These are phyloP conservation scores for Amanita jacksonii DNA, from an alignment of 768 basidiomycete genomes.

Conservation along the genomic window DNA sequence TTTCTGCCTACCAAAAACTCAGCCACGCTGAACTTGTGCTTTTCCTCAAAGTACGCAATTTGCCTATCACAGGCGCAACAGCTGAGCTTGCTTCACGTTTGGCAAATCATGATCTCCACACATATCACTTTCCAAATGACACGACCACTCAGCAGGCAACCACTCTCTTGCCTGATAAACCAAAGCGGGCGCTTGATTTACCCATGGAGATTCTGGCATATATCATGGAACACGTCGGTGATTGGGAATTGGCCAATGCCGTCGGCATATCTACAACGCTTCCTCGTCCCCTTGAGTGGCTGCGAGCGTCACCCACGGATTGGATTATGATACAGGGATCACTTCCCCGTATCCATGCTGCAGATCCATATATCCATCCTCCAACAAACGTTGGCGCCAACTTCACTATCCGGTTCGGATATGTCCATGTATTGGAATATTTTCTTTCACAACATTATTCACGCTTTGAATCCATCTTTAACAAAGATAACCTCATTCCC, in stretches of 20 bases:
- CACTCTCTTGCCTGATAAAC: conserved; percentile 15
- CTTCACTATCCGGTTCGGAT: conserved; percentile 61
- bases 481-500: conserved; percentile 57
- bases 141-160: conserved; percentile 20
- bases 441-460: conserved; percentile 56
- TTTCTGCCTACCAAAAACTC: conserved; percentile 61
- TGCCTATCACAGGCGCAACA: conserved; percentile 57
- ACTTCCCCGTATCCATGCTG: conserved; percentile 49
- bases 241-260: conserved; percentile 79
- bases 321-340: conserved; percentile 61
- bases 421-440: conserved; percentile 67
- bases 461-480: conserved; percentile 55
- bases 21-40: conserved; percentile 59
- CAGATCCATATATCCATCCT: conserved; percentile 42
- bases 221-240: conserved; percentile 69
- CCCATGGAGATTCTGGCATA: conserved; percentile 70
- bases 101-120: conserved; percentile 65
- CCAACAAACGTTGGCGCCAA: conserved; percentile 66
- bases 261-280: conserved; percentile 67
- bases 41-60: conserved; percentile 63
- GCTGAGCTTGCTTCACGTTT: conserved; percentile 61
- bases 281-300: conserved; percentile 60
- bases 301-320: conserved; percentile 58
- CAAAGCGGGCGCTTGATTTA: conserved; percentile 40
- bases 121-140: conserved; percentile 49